Evolutionary conservation across 345 rosid species (phyloP), one percentile per base, ranked within the genome.

Genomic region (Ceriops tagal): DNA sequence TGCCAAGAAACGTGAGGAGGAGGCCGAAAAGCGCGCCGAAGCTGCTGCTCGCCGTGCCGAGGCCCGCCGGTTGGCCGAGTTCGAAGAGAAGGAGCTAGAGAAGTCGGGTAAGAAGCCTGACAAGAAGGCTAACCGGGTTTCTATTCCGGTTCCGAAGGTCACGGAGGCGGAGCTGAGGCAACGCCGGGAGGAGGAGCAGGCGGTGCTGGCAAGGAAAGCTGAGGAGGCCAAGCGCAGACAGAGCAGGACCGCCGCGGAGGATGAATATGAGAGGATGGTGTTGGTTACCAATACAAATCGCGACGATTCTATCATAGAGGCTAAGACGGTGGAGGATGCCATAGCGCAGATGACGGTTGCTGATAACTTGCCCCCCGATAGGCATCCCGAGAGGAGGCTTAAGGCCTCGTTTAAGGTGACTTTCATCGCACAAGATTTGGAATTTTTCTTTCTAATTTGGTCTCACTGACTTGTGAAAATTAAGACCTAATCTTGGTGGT

Each of bases 401-500:
- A 92, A 87, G 79, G 98, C 99, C 24, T 86, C 96, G 13, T 95
- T 91, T 78, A 95, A 95, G 96, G 99, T 89, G 52, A 65, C 67
- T 56, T 74, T 47, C 37, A 22, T 56, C 6, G 2, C 59, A 15
- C 30, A 56, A 3, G 28, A 9, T 10, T 56, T 16, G 18, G 22
- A 13, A 21, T 22, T 55, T 28, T 7, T n/a, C 10, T 53, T 15
- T 27, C 24, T 21, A 21, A 56, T 22, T 56, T 24, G 15, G 10
- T 24, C 6, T 18, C 9, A 4, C n/a, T 61, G 8, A 16, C 31
- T 74, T 72, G 16, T 3, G 60, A 34, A 4, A 16, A 46, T 10
- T 56, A 24, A 15, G 15, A 56, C 28, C 5, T 56, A 56, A 1
- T 56, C 28, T 26, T 8, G 16, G 6, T 24, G 13, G 11, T 56